Base-by-base conservation (phyloP, 2,329 filamentous ascomycete genomes). In the Coleophoma cylindrospora region DNA sequence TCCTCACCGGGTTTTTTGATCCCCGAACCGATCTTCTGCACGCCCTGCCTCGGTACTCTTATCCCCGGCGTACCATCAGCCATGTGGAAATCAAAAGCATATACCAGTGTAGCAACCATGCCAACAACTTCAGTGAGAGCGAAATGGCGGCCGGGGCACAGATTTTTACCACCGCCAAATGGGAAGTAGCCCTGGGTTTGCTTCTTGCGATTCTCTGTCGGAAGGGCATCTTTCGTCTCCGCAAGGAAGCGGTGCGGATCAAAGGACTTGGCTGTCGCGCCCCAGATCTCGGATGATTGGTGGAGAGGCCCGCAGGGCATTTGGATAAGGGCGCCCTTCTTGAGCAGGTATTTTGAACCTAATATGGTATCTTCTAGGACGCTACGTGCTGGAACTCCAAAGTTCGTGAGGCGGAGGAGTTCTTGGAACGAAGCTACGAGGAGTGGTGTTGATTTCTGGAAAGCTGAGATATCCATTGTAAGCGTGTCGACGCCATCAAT, bases 361-460 rank as follows among this genome's bases (percentile, higher is more conserved):
- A 77, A 57, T 1, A 70, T 48, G 1, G 70, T 73, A 43, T 77
- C 74, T 36, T 66, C 54, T 13, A 65, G 54, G n/a, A 76, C 68
- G 10, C 64, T 61, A 10, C 76, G 68, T 34, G 65, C 68, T 12
- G 68, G 68, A 13, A 68, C 59, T 6, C 67, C 61, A 4, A 68
- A 66, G 32, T 70, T 70, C 12, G 57, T 61, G 2, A 75, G 49
- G 8, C 75, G 71, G 49, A 77, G 61, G 0, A 67, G 67, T 56
- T 79, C 75, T 21, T 70, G 68, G 55, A 71, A 76, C 19, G 67
- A 67, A 41, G 71, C 70, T 13, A 72, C 61, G 7, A 79, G 61
- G 5, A 76, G 59, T 0, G 74, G 73, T 43, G 70, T 71, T 6
- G 61, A 50, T 1, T 67, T 58, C 33, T 69, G 66, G 10, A 77